Base-by-base conservation (phyloP, 2,329 filamentous ascomycete genomes). In the Zymoseptoria brevis region DNA sequence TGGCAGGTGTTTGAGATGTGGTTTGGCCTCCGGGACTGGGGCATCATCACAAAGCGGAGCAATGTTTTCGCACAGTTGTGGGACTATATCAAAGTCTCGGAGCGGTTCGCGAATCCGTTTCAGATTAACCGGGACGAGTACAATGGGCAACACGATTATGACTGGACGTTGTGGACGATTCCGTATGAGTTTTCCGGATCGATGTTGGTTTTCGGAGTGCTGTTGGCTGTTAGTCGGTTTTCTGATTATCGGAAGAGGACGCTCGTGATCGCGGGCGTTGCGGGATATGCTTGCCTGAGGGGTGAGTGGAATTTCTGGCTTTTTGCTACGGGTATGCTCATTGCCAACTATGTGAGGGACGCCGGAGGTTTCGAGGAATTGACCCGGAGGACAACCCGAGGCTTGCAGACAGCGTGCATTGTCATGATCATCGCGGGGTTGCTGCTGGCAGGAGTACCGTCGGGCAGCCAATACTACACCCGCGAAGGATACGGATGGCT, bases 131-230 rank as follows among this genome's bases (percentile, higher is more conserved):
- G 62, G 19, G 29, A 56, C 21, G 19, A 30, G 11, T 41, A 22
- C 2, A 41, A 55, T 16, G 35, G 54, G 13, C 29, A 61, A 8
- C 60, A 65, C 50, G 53, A 41, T 3, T 65, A 65, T 50, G 60
- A 65, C 56, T 65, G 58, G 58, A 64, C 62, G 9, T 62, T 65
- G 63, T 65, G 63, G 63, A 65, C 63, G n/a, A 65, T 65, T 26
- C 63, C 63, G 9, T 61, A 62, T 29, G 63, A 65, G 48, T 65
- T 56, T 26, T 55, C 59, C 19, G 63, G 63, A 7, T 60, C 57
- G 5, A 26, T 65, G 51, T 45, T 63, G 29, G 55, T 65, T 19
- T 65, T 60, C 29, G 19, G 50, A 24, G 22, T 60, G 7, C 45
- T 63, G 19, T 35, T 65, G 41, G 57, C 55, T 4, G 41, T 60